Evolutionary conservation across 1,284 basidiomycete species (phyloP).

Genomic region (Fomitopsis schrenkii): DNA sequence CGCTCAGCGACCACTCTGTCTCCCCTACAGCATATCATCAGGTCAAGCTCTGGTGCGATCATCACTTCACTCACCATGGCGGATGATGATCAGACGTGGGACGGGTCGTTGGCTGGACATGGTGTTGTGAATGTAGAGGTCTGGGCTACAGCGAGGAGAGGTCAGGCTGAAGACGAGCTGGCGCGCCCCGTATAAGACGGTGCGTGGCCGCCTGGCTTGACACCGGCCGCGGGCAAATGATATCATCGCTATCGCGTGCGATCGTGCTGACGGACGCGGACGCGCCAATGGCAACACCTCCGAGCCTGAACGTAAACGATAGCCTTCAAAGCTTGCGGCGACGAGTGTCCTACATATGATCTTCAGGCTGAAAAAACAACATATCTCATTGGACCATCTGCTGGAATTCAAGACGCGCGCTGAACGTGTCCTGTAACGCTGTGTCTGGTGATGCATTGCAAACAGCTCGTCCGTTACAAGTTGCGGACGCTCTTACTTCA

Average conservation of each 20-base stretch:
- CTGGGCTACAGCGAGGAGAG: neutral
- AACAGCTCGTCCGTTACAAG: neutral
- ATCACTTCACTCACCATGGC: slow-evolving; percentile 53
- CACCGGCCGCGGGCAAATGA: neutral
- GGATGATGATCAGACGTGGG: slow-evolving; percentile 73
- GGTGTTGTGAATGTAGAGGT: neutral
- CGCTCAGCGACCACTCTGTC: slow-evolving; percentile 93
- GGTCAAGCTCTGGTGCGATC: slow-evolving; percentile 4
- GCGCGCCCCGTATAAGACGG: neutral
- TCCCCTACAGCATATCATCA: slow-evolving; percentile 52
- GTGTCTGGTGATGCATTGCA: neutral
- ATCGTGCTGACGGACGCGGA: neutral
- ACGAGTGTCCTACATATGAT: too few species aligned
- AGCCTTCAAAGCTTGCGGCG: too few species aligned
- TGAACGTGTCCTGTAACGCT: neutral
- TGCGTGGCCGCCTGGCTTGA: neutral
- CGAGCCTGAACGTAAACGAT: neutral
- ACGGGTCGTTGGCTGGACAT: slow-evolving; percentile 40
- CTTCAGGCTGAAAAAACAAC: neutral
- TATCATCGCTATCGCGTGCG: slow-evolving; percentile 1
- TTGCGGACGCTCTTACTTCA: neutral
- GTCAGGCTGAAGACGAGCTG: neutral
- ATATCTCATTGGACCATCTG: neutral
- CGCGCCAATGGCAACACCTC: neutral
- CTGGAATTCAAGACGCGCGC: neutral